phyloP scores from a whole-genome alignment of 2,329 filamentous ascomycete species.

The Elsinoe batatas region DNA sequence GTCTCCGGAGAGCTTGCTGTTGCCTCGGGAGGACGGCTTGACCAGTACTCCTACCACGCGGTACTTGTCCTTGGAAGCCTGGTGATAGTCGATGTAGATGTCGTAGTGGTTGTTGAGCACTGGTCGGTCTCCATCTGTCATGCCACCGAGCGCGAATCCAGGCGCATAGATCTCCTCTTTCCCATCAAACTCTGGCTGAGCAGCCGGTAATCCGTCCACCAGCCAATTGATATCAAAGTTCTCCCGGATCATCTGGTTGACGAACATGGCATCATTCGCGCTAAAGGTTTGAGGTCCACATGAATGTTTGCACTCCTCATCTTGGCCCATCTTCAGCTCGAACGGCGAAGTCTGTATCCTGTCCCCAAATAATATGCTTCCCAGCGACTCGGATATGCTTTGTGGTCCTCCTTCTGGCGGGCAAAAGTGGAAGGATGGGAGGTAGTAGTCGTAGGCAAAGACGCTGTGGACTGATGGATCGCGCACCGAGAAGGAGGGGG shows the following conservation, averaged over 20 bases:
- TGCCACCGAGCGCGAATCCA: constrained; percentile 64
- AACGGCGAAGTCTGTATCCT: constrained; percentile 96
- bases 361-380: constrained; percentile 95
- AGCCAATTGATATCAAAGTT: constrained; percentile 94
- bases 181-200: constrained; percentile 69
- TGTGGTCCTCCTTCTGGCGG: constrained; percentile 64
- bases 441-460: constrained; percentile 93
- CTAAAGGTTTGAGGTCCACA: constrained; percentile 61
- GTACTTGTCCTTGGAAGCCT: constrained; percentile 61
- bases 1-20: constrained; percentile 43
- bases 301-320: constrained; percentile 77
- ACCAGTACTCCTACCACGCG: constrained; percentile 89
- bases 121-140: constrained; percentile 46
- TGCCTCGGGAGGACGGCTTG: constrained; percentile 62
- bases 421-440: constrained; percentile 80
- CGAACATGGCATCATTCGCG: constrained; percentile 59
- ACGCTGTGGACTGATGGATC: constrained; percentile 84
- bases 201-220: constrained; percentile 85
- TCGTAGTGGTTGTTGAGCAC: constrained; percentile 95
- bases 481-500: constrained; percentile 65
- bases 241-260: constrained; percentile 71
- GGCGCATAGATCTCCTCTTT: constrained; percentile 74
- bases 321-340: constrained; percentile 72
- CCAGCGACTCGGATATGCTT: constrained; percentile 77
- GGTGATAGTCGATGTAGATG: constrained; percentile 85